Base-by-base conservation (phyloP, 805 yeast species). In the Candida hispaniensis region DNA sequence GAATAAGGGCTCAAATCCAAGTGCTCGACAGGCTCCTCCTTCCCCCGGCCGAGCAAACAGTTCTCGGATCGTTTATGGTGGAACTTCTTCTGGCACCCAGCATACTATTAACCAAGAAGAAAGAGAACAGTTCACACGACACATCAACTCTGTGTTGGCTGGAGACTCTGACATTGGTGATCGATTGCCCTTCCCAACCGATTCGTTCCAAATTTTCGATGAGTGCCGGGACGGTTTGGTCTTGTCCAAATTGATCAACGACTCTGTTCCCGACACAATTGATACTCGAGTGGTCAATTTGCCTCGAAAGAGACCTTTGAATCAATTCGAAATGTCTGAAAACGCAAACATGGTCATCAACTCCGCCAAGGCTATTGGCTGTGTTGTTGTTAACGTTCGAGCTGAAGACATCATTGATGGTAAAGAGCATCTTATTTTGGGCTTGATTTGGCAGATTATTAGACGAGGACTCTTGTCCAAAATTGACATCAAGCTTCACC, bases 301-400 rank as follows among this genome's bases (percentile, higher is more conserved):
- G 56, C 93, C 97, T 15, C 79, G 78, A 56, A 69, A 69, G 47
- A 86, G 82, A 60, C 60, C 70, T 11, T 69, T 91, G 55, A 91
- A 91, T 66, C 82, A 83, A 54, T 91, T 91, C 67, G 91, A 86
- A 45, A 88, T 93, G 75, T 72, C 80, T 46, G 98, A 91, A 63
- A 91, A 91, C 60, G 95, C 97, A 36, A 91, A 91, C 61, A 86
- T 91, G 46, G 97, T 91, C 22, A 82, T 91, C 60, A 91, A 91
- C 59, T 91, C 98, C 3, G 98, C 98, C 18, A 91, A 91, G 63
- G 98, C 97, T 35, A 91, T 91, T 60, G 98, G 98, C 13, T 88
- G 96, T 67, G 80, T 91, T 40, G 97, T 91, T 32, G 97, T 91
- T 34, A 91, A 91, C 54, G 97, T 91, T 33, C 97, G 88, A 49